A percentile compares a stretch with the other conserved stretches of the same genome.
Conservation (phyloP, 805 yeast species). For the Teunomyces barrocoloradensis region DNA sequence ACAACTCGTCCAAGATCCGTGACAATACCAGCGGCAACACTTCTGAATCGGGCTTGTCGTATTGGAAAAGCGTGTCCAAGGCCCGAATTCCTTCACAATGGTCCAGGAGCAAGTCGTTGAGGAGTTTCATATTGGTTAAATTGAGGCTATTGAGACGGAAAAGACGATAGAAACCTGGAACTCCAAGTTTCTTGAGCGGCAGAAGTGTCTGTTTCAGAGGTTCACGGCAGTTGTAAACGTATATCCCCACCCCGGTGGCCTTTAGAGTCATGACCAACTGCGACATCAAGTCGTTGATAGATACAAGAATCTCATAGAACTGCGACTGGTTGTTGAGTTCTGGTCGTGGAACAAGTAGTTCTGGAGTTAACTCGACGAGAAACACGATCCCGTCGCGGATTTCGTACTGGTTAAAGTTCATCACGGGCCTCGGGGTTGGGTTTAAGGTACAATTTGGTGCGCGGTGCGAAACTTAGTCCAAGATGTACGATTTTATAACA, state of each 20-base stretch:
- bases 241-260: constrained; percentile 72
- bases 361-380: constrained; percentile 57
- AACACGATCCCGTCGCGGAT: constrained; percentile 63
- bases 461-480: background rate
- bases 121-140: constrained; percentile 52
- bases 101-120: constrained; percentile 53
- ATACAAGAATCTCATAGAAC: constrained; percentile 50
- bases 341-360: constrained; percentile 36
- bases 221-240: constrained; percentile 49
- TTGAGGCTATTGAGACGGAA: constrained; percentile 56
- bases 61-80: constrained; percentile 10
- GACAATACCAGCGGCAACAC: constrained; percentile 43
- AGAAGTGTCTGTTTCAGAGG: background rate
- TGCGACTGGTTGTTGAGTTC: constrained; percentile 42
- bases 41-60: constrained; percentile 16
- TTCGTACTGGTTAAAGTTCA: constrained; percentile 32
- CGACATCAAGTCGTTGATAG: constrained; percentile 60
- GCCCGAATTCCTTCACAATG: constrained; percentile 31
- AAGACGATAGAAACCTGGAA: constrained; percentile 46
- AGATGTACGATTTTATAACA: background rate
- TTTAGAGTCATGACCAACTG: constrained; percentile 65
- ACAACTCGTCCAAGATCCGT: constrained; percentile 55
- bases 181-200: constrained; percentile 12
- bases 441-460: background rate
- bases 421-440: background rate